Base-by-base conservation (phyloP, 73 alveolate genomes). In the Paramecium primaurelia region DNA sequence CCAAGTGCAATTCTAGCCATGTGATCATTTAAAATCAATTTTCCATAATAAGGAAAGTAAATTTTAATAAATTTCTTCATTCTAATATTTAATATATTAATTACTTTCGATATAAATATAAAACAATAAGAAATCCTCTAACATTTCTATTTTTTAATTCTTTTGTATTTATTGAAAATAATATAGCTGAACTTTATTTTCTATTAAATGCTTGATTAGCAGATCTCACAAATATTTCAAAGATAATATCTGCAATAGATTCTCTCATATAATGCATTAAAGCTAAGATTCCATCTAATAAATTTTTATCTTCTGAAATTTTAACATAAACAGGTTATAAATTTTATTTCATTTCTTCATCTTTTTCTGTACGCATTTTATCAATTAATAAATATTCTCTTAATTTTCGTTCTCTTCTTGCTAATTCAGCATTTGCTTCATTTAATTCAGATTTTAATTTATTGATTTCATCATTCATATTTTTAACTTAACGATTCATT, bases 31-130 rank as follows among this genome's bases (percentile, higher is more conserved):
- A 80, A 42, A 32, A 80, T 80, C 51, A 80, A 26, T 80, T 80
- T 80, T 7, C 91, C 91, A 80, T 80, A 80, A 80, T 44, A 80
- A n/a, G 91, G 91, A 80, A 80, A 80, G 45, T 80, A 80, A 14
- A 80, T 26, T 36, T 80, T 80, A 22, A 80, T 49, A 44, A 80
- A 80, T 80, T 80, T 11, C 58, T 49, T 80, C 91, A 80, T 80
- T 80, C 88, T 75, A 36, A 54, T 10, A 34, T 9, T n/a, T 12
- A 3, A 36, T 42, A 75, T 16, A 4, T 38, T 36, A 34, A 75
- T 8, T 75, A 75, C 88, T 80, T 80, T 47, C 47, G 45, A 18
- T 80, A 80, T 20, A 80, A 47, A 45, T 80, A 80, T 16, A 80
- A n/a, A 2, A 80, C 91, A 25, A 80, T 45, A 7, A 80, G n/a